Percentiles rank a stretch among this genome's conserved stretches.
Evolutionary conservation across 495 filamentous ascomycete genomes (phyloP).

Genomic region (Aspergillus funiculosus): DNA sequence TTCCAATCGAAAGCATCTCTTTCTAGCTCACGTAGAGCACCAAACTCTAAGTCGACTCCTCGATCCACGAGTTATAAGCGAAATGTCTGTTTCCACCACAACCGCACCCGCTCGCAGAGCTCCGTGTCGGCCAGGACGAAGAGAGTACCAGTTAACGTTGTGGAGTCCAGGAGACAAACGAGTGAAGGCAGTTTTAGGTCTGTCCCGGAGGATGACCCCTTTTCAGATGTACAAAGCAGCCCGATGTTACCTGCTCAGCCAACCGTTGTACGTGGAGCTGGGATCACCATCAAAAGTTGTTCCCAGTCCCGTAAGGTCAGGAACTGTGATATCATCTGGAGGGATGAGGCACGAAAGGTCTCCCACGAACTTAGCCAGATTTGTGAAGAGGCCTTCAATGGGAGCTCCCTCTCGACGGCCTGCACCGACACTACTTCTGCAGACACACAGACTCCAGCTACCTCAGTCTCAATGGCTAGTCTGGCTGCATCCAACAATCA

Average conservation of each 20-base stretch:
- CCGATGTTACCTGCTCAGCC: constrained; percentile 39
- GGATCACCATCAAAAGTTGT: constrained; percentile 23
- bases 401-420: constrained; percentile 52
- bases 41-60: constrained; percentile 42
- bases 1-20: constrained; percentile 34
- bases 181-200: constrained; percentile 30
- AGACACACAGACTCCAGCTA: constrained; percentile 49
- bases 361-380: constrained; percentile 61
- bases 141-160: constrained; percentile 3
- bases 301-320: constrained; percentile 35
- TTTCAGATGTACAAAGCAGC: constrained; percentile 27
- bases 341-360: constrained; percentile 58
- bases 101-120: constrained; percentile 41
- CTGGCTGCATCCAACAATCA: constrained; percentile 23
- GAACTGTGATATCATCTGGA: constrained; percentile 47
- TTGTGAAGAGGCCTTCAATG: constrained; percentile 81
- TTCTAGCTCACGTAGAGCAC: constrained; percentile 56
- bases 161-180: constrained; percentile 20
- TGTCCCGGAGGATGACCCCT: constrained; percentile 15
- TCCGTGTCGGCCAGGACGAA: constrained; percentile 27
- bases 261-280: constrained; percentile 31
- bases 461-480: constrained; percentile 40
- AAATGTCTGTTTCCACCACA: constrained; percentile 72
- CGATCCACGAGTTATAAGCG: constrained; percentile 63
- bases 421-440: constrained; percentile 39